Evolutionary conservation across 306 rosid species (phyloP).

Genomic region (barrel medic (Medicago truncatula)): MtrunA17r5.0-ANR NC_053046.1:7367501-7368000

Average conservation of each 20-base stretch:
- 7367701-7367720: constrained; percentile 41
- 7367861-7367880: constrained; percentile 17
- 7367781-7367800: constrained; percentile 50
- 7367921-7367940: neutral
- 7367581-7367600: constrained; percentile 75
- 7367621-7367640: constrained; percentile 42
- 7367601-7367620: constrained; percentile 51
- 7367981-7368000: neutral
- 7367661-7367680: constrained; percentile 53
- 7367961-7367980: constrained; percentile 6
- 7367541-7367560: constrained; percentile 93
- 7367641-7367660: constrained; percentile 46
- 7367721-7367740: constrained; percentile 44
- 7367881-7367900: constrained; percentile 1
- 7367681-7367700: constrained; percentile 47
- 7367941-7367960: neutral
- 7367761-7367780: constrained; percentile 47
- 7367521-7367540: constrained; percentile 73
- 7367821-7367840: constrained; percentile 32
- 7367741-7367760: constrained; percentile 41
- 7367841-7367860: constrained; percentile 33
- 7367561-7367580: constrained; percentile 93
- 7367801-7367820: constrained; percentile 42
- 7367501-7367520: constrained; percentile 93
- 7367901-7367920: neutral